Evolutionary conservation across 805 yeast genomes (phyloP).

Genomic region (Yamadazyma akitaensis): DNA sequence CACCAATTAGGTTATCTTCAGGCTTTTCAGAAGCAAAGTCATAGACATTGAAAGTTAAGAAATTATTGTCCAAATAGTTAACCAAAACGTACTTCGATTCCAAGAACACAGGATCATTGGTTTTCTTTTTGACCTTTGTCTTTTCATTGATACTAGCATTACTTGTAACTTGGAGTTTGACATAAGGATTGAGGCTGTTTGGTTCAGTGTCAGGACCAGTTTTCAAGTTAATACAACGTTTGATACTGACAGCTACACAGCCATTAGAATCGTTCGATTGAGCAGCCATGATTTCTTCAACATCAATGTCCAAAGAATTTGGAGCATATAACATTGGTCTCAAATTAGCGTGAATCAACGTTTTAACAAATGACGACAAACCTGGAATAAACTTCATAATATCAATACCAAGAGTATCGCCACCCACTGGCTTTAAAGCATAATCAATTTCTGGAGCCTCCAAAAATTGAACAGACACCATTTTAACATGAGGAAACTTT

Average conservation of each 20-base stretch:
- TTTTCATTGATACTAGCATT: slow-evolving; percentile 45
- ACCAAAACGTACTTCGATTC: slow-evolving; percentile 63
- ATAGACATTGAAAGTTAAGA: slow-evolving; percentile 49
- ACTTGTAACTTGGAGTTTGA: slow-evolving; percentile 36
- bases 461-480: slow-evolving; percentile 66
- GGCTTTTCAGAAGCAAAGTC: slow-evolving; percentile 53
- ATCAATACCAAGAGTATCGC: slow-evolving; percentile 83
- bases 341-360: slow-evolving; percentile 63
- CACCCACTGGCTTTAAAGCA: slow-evolving; percentile 82
- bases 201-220: slow-evolving; percentile 37
- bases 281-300: slow-evolving; percentile 65
- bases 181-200: slow-evolving; percentile 53
- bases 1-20: slow-evolving; percentile 48
- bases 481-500: slow-evolving; percentile 73
- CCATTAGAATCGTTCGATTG: slow-evolving; percentile 68
- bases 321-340: slow-evolving; percentile 84
- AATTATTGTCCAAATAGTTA: slow-evolving; percentile 52
- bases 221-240: slow-evolving; percentile 50
- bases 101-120: slow-evolving; percentile 61
- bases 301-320: slow-evolving; percentile 70
- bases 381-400: slow-evolving; percentile 84
- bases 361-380: slow-evolving; percentile 66
- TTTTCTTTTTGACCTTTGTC: slow-evolving; percentile 56
- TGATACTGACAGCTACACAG: slow-evolving; percentile 60
- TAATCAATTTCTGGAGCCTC: slow-evolving; percentile 80